Evolutionary conservation across 305 asterid genomes (phyloP), one percentile per base, ranked within the genome.

Genomic region (Fraxinus sp.): DNA sequence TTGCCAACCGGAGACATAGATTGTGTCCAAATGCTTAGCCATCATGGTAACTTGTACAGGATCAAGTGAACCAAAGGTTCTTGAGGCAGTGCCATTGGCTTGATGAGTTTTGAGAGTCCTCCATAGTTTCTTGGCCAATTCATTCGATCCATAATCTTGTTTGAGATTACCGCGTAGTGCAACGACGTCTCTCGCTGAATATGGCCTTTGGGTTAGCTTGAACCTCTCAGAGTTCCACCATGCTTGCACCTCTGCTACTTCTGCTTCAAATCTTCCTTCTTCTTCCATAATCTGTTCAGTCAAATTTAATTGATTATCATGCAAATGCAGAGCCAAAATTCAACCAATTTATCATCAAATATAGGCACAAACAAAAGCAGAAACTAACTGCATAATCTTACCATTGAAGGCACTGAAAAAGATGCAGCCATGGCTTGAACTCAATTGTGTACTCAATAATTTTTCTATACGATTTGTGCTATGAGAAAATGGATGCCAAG

Each of bases 31-130:
- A 81, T 93, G 91, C 79, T 96, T 96, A 0, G 94, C 99, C 99
- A 96, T 96, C 99, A 94, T 96, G 71, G 99, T 91, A 64, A 96
- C 99, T 86, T 96, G 99, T 41, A 96, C 97, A 7, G 99, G 99
- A 85, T 96, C 99, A 26, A 96, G 94, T 0, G 98, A 93, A 9
- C 98, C 99, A 79, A 96, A 96, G 44, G 99, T 96, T 80, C 99
- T 84, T 0, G 99, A 96, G 1, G 98, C 98, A 0, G 98, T 93
- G 80, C 97, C 97, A 10, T 90, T 89, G 72, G 98, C 95, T 16
- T 94, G 98, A 85, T 96, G 98, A 39, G 89, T 90, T 68, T 94
- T 94, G 76, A 94, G 95, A 1, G 98, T 94, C 7, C 95, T 84
- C 99, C 99, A 96, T 3, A 96, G 95, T 88, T 94, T 96, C 89